Evolutionary conservation across 345 rosid genomes (phyloP), one percentile per base, ranked within the genome.

Genomic region (Euclidium syriacum): DNA sequence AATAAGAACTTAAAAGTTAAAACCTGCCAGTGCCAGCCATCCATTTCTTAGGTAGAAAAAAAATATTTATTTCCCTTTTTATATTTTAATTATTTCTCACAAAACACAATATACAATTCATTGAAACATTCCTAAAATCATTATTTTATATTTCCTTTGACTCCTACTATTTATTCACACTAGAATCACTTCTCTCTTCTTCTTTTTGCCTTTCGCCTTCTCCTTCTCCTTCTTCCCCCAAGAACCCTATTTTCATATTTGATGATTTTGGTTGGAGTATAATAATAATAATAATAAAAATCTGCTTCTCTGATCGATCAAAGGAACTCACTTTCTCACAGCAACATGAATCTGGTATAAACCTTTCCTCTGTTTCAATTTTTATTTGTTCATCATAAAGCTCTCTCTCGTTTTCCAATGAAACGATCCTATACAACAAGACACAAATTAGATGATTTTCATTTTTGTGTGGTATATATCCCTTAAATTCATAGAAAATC

Each of bases 341-440:
- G 20, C 47, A 39, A 71, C 56, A 64, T 71, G 75, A 71, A 63
- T 57, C 70, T 63, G 75, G 75, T 71, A 63, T 17, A 14, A 55
- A 16, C 56, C 26, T 64, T 55, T 16, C 23, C 44, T 3, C 57
- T 48, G 65, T 69, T 52, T 62, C 10, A 18, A 17, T 17, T 44
- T 35, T 15, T 16, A 48, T 62, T 46, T 70, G 17, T 68, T n/a
- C n/a, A n/a, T n/a, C n/a, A n/a, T n/a, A n/a, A n/a, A n/a, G n/a
- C n/a, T n/a, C n/a, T n/a, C n/a, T n/a, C n/a, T n/a, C n/a, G n/a
- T n/a, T n/a, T n/a, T n/a, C n/a, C n/a, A n/a, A n/a, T n/a, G n/a
- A n/a, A n/a, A n/a, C n/a, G n/a, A n/a, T n/a, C n/a, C n/a, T n/a
- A n/a, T n/a, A n/a, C n/a, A n/a, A n/a, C n/a, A n/a, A n/a, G n/a